Percentiles rank a stretch among this genome's conserved stretches.
phyloP scores from a whole-genome alignment of 2,329 filamentous ascomycete species.

The Fusarium nurragi region DNA sequence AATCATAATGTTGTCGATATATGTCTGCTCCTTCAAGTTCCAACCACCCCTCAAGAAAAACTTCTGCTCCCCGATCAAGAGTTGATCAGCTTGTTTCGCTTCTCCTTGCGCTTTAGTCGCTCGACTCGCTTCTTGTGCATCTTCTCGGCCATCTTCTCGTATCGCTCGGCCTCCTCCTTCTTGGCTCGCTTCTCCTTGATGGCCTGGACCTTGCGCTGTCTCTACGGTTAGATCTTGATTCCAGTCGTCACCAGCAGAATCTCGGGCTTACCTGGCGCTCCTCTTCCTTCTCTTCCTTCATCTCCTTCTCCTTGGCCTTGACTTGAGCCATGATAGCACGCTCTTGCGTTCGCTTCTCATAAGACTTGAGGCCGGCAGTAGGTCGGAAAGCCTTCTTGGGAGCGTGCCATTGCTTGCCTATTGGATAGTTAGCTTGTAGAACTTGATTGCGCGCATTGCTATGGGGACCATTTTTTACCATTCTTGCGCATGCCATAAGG shows the following conservation, averaged over 20 bases:
- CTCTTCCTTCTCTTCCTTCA: conserved; percentile 96
- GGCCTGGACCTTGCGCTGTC: conserved; percentile 76
- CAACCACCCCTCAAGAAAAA: background rate
- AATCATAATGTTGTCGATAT: conserved; percentile 36
- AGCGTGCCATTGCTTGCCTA: conserved; percentile 95
- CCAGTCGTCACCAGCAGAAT: background rate
- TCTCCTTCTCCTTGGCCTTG: conserved; percentile 93
- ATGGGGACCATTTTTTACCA: conserved; percentile 60
- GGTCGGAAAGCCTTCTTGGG: conserved; percentile 88
- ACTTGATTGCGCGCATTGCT: background rate
- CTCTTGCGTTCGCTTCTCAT: conserved; percentile 77
- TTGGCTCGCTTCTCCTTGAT: conserved; percentile 87
- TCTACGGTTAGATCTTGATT: conserved; percentile 17
- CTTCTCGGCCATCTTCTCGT: conserved; percentile 93
- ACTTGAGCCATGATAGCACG: conserved; percentile 76
- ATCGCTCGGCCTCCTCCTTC: conserved; percentile 93
- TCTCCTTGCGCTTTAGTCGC: conserved; percentile 92
- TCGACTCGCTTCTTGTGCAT: conserved; percentile 98
- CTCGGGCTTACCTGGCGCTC: conserved; percentile 75
- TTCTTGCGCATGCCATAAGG: conserved; percentile 80
- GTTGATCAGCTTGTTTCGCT: conserved; percentile 87
- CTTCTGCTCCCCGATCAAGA: conserved; percentile 56
- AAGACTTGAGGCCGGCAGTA: conserved; percentile 78
- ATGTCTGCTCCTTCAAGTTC: conserved; percentile 5
- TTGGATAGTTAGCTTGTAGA: conserved; percentile 17